These are phyloP conservation scores for Vitis cinerea DNA, from an alignment of 164 flowering plant species.

Conservation along the genomic window DNA sequence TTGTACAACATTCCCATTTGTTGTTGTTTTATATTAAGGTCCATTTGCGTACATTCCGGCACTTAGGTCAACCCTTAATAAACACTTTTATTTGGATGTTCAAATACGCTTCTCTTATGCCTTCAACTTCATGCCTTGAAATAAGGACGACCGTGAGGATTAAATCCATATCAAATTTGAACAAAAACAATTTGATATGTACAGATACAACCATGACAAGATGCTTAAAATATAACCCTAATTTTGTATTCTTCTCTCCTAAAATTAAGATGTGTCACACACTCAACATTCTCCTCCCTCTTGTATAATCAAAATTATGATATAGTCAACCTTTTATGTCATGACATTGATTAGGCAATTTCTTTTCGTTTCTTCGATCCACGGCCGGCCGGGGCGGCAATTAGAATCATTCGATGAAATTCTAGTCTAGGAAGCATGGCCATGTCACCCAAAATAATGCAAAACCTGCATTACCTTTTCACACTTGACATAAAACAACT, in stretches of 20 bases:
- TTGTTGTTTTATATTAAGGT: background rate
- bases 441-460: no score
- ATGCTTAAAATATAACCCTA: background rate
- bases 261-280: constrained; percentile 6
- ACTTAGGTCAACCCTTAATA: constrained; percentile 15
- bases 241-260: no score
- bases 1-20: constrained; percentile 13
- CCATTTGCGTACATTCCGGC: background rate
- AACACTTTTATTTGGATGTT: constrained; percentile 1
- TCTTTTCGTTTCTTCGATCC: no score
- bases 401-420: no score
- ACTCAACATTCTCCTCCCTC: constrained; percentile 17
- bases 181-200: background rate
- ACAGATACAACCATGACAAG: background rate
- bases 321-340: background rate
- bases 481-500: no score
- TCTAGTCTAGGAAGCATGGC: no score
- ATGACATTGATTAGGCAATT: background rate
- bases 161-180: constrained; percentile 3
- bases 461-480: no score
- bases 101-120: constrained; percentile 8
- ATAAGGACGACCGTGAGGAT: background rate
- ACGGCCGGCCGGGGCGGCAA: no score
- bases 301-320: background rate
- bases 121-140: constrained; percentile 19